phyloP scores from a whole-genome alignment of 2,329 filamentous ascomycete species.

The Penicillium brevicompactum region DNA sequence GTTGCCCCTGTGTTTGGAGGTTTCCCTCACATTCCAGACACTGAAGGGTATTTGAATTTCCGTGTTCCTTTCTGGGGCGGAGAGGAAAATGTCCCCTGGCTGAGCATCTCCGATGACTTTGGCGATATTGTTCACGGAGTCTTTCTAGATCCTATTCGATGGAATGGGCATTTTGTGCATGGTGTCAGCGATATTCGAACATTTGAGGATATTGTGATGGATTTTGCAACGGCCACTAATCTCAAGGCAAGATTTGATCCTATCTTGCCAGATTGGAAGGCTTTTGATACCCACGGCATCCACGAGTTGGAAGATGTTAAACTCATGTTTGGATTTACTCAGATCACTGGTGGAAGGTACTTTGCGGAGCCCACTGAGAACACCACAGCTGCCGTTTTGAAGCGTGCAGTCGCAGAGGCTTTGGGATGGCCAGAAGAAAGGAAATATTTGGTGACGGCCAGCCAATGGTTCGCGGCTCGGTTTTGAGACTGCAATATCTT shows the following conservation, averaged over 20 bases:
- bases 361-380: constrained; percentile 33
- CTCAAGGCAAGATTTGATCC: constrained; percentile 27
- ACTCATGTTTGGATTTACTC: constrained; percentile 41
- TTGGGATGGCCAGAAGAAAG: constrained; percentile 1
- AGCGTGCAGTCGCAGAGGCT: constrained; percentile 6
- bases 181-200: constrained; percentile 40
- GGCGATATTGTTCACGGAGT: constrained; percentile 52
- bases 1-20: constrained; percentile 43
- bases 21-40: constrained; percentile 41
- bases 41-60: constrained; percentile 42
- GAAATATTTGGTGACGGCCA: not conserved
- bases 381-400: constrained; percentile 29
- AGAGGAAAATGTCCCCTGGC: constrained; percentile 41
- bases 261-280: constrained; percentile 32
- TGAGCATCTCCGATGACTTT: constrained; percentile 46
- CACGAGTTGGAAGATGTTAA: constrained; percentile 40
- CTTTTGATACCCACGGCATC: constrained; percentile 36
- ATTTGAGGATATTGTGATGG: constrained; percentile 31
- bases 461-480: constrained; percentile 1
- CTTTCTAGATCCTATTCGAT: constrained; percentile 43
- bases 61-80: constrained; percentile 44
- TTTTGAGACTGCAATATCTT: not conserved
- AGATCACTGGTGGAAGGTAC: constrained; percentile 37
- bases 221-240: constrained; percentile 26
- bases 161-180: constrained; percentile 41